phyloP scores from a whole-genome alignment of 192 early-diverging fungal genomes.

The Pilobolus umbonatus region DNA sequence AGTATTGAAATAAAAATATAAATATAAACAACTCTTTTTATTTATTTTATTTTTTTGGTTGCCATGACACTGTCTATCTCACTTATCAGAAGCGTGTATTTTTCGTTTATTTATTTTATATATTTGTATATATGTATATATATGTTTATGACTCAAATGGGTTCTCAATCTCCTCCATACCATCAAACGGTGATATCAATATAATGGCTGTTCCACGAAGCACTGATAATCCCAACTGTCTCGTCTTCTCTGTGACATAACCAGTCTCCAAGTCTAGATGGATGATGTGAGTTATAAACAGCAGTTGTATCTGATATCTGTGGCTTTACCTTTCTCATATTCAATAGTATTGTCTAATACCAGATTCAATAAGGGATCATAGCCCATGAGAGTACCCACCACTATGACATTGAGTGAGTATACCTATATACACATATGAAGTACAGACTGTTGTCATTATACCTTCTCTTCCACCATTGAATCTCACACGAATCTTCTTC shows the following conservation, averaged over 20 bases:
- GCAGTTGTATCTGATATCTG: neutral
- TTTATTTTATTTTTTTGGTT: neutral
- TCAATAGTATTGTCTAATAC: conserved; percentile 93
- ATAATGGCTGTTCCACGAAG: conserved; percentile 87
- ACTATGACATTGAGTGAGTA: conserved; percentile 48
- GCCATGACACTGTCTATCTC: neutral
- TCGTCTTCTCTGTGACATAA: conserved; percentile 45
- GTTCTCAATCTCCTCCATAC: conserved; percentile 86
- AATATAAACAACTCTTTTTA: too few relatives aligned
- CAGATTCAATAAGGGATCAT: conserved; percentile 89
- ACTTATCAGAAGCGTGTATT: too few relatives aligned
- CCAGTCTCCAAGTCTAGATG: conserved; percentile 26
- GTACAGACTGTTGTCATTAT: too few relatives aligned
- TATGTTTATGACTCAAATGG: conserved; percentile 53
- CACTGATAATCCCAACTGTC: conserved; percentile 81
- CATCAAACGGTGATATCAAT: conserved; percentile 86
- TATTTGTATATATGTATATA: neutral
- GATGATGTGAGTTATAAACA: neutral
- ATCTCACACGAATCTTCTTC: conserved; percentile 89
- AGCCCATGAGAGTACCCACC: conserved; percentile 85
- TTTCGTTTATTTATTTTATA: too few relatives aligned
- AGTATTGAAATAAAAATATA: too few relatives aligned
- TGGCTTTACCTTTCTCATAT: conserved; percentile 58
- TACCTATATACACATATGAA: neutral
- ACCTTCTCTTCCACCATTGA: conserved; percentile 93